phyloP scores from a whole-genome alignment of 2,329 filamentous ascomycete genomes.

The Cercospora nicotianae region DNA sequence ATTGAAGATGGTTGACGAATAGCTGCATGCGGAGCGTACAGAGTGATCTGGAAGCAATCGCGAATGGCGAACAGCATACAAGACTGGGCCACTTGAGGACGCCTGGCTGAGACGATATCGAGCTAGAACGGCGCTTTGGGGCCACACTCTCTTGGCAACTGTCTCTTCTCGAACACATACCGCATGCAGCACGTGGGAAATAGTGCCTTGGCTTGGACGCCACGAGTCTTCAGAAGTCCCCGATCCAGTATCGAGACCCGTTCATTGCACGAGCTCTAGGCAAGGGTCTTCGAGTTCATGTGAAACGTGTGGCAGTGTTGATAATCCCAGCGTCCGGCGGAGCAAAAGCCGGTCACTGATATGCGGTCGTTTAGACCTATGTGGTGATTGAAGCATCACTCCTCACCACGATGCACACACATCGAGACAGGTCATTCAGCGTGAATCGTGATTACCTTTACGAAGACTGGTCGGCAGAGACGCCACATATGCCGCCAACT shows the following conservation, averaged over 20 bases:
- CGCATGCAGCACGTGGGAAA: neutral
- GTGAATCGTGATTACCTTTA: neutral
- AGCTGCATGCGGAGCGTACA: neutral
- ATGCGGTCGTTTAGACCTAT: neutral
- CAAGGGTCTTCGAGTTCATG: neutral
- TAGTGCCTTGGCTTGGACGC: neutral
- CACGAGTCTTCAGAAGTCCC: neutral
- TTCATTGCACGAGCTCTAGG: neutral
- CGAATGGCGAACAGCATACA: neutral
- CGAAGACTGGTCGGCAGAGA: neutral
- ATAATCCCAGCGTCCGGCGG: neutral
- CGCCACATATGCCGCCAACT: neutral
- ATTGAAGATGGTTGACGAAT: neutral
- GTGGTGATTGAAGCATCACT: neutral
- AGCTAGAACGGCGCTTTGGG: neutral
- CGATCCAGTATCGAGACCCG: neutral
- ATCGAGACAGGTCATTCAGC: neutral
- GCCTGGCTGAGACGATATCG: neutral
- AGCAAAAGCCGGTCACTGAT: neutral
- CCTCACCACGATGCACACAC: neutral
- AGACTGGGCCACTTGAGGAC: neutral
- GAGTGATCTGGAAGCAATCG: neutral
- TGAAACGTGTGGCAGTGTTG: neutral
- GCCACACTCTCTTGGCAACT: neutral
- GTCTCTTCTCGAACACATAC: neutral